phyloP scores from a whole-genome alignment of 306 rosid species.

The Vigna hirtella region DNA sequence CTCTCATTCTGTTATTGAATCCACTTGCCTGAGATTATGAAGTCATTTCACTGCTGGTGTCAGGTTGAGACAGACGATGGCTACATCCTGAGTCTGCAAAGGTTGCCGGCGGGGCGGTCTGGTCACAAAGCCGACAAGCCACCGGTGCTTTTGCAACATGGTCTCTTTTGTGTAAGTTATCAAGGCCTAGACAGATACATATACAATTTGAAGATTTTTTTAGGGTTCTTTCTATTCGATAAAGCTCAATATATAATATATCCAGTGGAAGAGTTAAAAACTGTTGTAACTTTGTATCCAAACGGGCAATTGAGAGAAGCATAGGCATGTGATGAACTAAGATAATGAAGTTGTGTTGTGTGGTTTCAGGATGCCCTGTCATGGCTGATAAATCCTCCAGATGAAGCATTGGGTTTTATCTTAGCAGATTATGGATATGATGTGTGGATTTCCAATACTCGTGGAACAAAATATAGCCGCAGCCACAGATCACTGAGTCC shows the following conservation, averaged over 20 bases:
- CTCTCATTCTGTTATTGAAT: neutral
- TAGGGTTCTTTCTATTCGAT: no score
- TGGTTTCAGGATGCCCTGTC: conserved; percentile 7
- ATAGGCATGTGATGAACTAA: neutral
- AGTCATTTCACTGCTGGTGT: neutral
- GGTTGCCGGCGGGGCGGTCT: conserved; percentile 54
- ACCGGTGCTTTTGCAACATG: conserved; percentile 71
- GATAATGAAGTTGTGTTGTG: neutral
- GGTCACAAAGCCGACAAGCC: conserved; percentile 46
- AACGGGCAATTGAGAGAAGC: no score
- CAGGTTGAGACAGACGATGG: conserved; percentile 72
- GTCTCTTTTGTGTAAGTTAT: conserved; percentile 56
- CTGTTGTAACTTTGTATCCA: no score
- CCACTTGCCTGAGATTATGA: neutral
- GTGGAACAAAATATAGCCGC: conserved; percentile 66
- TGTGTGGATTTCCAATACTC: conserved; percentile 71
- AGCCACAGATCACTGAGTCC: conserved; percentile 54
- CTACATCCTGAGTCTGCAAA: conserved; percentile 67
- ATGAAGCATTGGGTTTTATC: conserved; percentile 62
- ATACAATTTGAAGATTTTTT: no score
- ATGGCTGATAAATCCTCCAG: conserved; percentile 68
- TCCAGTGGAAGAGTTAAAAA: no score
- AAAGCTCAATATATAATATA: no score
- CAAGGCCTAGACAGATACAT: neutral
- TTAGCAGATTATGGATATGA: conserved; percentile 73